Evolutionary conservation across 2,329 filamentous ascomycete species (phyloP).

Genomic region (Cladophialophora exuberans): DNA sequence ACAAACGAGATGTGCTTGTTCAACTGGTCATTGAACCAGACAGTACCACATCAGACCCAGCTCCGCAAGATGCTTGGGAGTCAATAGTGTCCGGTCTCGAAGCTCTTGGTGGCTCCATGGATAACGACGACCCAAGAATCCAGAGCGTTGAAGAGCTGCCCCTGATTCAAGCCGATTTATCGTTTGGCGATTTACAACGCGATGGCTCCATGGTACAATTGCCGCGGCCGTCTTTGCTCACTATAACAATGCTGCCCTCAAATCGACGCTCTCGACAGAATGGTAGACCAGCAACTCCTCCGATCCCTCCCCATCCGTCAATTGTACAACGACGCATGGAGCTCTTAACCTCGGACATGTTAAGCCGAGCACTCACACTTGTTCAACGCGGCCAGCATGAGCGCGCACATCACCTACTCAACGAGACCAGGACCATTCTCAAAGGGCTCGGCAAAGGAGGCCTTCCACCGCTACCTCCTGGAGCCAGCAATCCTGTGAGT

Average conservation of each 20-base stretch:
- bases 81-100: constrained; percentile 94
- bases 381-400: constrained; percentile 92
- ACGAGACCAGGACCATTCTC: constrained; percentile 90
- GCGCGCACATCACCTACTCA: constrained; percentile 85
- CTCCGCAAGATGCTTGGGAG: constrained; percentile 95
- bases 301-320: constrained; percentile 91
- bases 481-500: constrained; percentile 49
- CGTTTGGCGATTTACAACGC: constrained; percentile 88
- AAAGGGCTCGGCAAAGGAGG: constrained; percentile 96
- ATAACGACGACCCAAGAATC: constrained; percentile 80
- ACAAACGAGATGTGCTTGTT: constrained; percentile 92
- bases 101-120: constrained; percentile 83
- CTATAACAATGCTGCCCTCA: constrained; percentile 88
- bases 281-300: constrained; percentile 63
- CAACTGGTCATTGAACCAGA: constrained; percentile 92
- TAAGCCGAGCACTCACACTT: constrained; percentile 86
- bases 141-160: constrained; percentile 92
- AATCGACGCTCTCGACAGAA: constrained; percentile 64
- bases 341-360: constrained; percentile 95
- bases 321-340: constrained; percentile 98
- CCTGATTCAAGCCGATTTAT: constrained; percentile 90
- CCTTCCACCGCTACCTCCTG: constrained; percentile 80
- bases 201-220: constrained; percentile 85
- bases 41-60: constrained; percentile 75
- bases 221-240: constrained; percentile 84